Evolutionary conservation across 495 filamentous ascomycete genomes (phyloP), one percentile per base, ranked within the genome.

Genomic region (Penicillium pancosmium): DNA sequence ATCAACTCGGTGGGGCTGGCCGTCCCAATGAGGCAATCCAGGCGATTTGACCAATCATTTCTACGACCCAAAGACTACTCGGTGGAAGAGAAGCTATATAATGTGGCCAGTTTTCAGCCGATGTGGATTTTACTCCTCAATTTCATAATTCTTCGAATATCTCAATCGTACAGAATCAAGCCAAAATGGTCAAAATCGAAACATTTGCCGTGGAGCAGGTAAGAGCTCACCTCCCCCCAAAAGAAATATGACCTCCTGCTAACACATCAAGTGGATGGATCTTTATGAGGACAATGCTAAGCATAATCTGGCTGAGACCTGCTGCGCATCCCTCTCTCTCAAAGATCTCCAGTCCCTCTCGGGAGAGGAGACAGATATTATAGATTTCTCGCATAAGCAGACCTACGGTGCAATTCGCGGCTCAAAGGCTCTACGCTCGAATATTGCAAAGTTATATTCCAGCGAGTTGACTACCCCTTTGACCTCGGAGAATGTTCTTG

Each of bases 271-370:
- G 85, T 97, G 92, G 91, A 95, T 97, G 91, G 89, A 93, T 78
- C 72, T 79, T 31, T 86, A 92, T 70, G 91, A 97, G 64, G 84
- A 70, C n/a, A 85, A 81, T 9, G 86, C 85, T 9, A 86, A 87
- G 19, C 82, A 91, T 65, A 94, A 96, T 69, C 82, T 95, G 48
- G 91, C 91, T 52, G 92, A 97, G 71, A 93, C 92, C 0, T 97
- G 92, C 72, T 87, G 83, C 47, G 86, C 89, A 5, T 91, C 91
- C 3, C 80, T 96, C 19, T 96, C 92, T 0, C 73, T 96, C 50
- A 76, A 87, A 31, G 84, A 92, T 19, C 81, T 95, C 1, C 74
- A 75, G 6, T 74, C 68, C 27, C 65, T 91, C 31, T 85, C 77
- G 48, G 73, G 80, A 55, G 75, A 79, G 36, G 68, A 71, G 13